phyloP scores from a whole-genome alignment of 2,329 filamentous ascomycete species.

The Chaetomiaceae sp. region DNA sequence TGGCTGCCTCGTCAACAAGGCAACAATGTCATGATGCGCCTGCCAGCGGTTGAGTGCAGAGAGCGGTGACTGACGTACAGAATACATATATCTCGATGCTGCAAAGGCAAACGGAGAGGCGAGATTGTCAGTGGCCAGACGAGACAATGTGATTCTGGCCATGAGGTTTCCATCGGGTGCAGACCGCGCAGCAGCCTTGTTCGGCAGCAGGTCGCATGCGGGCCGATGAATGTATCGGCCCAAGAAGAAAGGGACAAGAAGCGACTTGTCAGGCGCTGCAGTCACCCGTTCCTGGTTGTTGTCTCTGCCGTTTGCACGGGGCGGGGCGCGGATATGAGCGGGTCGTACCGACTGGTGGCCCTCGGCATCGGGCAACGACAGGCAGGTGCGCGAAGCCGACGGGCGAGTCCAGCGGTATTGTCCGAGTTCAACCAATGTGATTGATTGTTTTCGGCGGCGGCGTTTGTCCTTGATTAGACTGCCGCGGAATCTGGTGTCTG shows the following conservation, averaged over 20 bases:
- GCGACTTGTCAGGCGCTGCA: constrained; percentile 18
- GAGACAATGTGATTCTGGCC: constrained; percentile 10
- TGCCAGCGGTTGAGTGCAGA: constrained; percentile 15
- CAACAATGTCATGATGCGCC: too few species aligned
- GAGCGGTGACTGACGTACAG: constrained; percentile 5
- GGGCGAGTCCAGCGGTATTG: constrained; percentile 15
- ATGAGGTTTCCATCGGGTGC: constrained; percentile 3
- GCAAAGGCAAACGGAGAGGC: constrained; percentile 6
- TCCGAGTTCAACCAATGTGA: constrained; percentile 19
- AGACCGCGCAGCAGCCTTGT: constrained; percentile 9
- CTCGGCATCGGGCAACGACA: constrained; percentile 23
- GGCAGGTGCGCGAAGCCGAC: constrained; percentile 10
- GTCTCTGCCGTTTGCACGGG: constrained; percentile 21
- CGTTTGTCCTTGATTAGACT: constrained; percentile 21
- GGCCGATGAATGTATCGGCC: constrained; percentile 10
- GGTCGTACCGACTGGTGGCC: constrained; percentile 13
- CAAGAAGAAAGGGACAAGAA: constrained; percentile 7
- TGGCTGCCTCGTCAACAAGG: too few species aligned
- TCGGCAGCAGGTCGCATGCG: not conserved
- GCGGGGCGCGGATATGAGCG: constrained; percentile 3
- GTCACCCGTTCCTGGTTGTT: constrained; percentile 19
- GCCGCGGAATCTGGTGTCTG: constrained; percentile 23
- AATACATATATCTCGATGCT: too few species aligned
- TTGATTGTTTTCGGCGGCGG: constrained; percentile 1
- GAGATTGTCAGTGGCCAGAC: constrained; percentile 1